These are phyloP conservation scores for Colletotrichum sp. DNA, from an alignment of 2,329 filamentous ascomycete species.

Conservation along the genomic window DNA sequence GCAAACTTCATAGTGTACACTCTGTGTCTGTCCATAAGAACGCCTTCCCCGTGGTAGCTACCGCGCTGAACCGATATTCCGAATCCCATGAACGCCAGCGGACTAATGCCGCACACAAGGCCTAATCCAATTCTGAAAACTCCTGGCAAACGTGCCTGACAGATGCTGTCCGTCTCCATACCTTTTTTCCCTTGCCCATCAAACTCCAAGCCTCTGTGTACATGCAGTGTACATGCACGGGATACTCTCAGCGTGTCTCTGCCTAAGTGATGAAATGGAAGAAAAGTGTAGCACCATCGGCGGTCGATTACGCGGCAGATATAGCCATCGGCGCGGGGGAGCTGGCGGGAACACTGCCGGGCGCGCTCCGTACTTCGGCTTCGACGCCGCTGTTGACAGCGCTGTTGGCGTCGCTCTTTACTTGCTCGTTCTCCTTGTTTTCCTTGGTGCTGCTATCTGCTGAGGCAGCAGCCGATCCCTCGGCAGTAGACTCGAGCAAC, in stretches of 20 bases:
- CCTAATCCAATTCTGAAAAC: neutral
- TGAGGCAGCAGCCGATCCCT: conserved; percentile 51
- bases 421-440: conserved; percentile 64
- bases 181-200: neutral
- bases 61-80: conserved; percentile 1
- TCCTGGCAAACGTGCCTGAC: neutral
- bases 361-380: conserved; percentile 57
- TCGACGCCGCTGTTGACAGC: conserved; percentile 42
- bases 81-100: conserved; percentile 16
- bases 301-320: conserved; percentile 43
- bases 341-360: conserved; percentile 54
- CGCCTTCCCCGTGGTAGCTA: conserved; percentile 15
- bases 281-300: neutral
- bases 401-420: conserved; percentile 53
- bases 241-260: neutral
- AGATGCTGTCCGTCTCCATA: neutral
- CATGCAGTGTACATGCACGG: conserved; percentile 5
- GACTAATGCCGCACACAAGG: neutral
- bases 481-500: conserved; percentile 48
- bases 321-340: conserved; percentile 58
- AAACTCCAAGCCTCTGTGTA: conserved; percentile 19
- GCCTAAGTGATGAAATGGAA: neutral
- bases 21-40: conserved; percentile 9
- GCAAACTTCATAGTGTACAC: conserved; percentile 11
- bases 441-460: conserved; percentile 65